Conservation (phyloP, 805 yeast genomes). For the Hyphopichia homilentoma region DNA sequence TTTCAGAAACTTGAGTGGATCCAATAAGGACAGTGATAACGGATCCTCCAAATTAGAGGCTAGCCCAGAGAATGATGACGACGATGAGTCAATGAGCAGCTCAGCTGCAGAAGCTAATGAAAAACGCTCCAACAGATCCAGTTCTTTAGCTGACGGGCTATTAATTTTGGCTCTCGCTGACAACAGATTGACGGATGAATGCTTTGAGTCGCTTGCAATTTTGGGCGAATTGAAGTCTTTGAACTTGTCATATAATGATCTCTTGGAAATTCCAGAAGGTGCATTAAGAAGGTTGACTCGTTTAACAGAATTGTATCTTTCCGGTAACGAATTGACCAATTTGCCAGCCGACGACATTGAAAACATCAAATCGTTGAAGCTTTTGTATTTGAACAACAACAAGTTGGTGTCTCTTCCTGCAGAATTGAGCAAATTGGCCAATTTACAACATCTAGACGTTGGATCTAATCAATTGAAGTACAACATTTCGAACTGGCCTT, state of each 20-base stretch:
- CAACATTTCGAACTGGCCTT: slow-evolving; percentile 90
- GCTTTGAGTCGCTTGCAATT: slow-evolving; percentile 62
- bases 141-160: slow-evolving; percentile 48
- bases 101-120: background rate
- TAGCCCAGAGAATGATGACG: background rate
- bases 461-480: slow-evolving; percentile 89
- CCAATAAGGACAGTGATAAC: background rate
- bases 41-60: slow-evolving; percentile 5
- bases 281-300: slow-evolving; percentile 52
- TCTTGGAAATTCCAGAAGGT: slow-evolving; percentile 80
- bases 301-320: slow-evolving; percentile 64
- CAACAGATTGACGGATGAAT: slow-evolving; percentile 75
- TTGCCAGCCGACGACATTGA: slow-evolving; percentile 87
- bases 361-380: slow-evolving; percentile 50
- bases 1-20: slow-evolving; percentile 10
- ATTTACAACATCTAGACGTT: slow-evolving; percentile 74
- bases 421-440: slow-evolving; percentile 67
- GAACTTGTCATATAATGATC: slow-evolving; percentile 79
- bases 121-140: slow-evolving; percentile 4
- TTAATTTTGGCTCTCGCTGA: slow-evolving; percentile 68
- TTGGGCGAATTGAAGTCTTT: slow-evolving; percentile 56
- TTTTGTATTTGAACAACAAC: slow-evolving; percentile 75
- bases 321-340: slow-evolving; percentile 78
- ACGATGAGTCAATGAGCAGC: background rate
- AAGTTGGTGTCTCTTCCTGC: slow-evolving; percentile 84